Evolutionary conservation across 805 yeast genomes (phyloP), one percentile per base, ranked within the genome.

Genomic region (Ogataea minuta): DNA sequence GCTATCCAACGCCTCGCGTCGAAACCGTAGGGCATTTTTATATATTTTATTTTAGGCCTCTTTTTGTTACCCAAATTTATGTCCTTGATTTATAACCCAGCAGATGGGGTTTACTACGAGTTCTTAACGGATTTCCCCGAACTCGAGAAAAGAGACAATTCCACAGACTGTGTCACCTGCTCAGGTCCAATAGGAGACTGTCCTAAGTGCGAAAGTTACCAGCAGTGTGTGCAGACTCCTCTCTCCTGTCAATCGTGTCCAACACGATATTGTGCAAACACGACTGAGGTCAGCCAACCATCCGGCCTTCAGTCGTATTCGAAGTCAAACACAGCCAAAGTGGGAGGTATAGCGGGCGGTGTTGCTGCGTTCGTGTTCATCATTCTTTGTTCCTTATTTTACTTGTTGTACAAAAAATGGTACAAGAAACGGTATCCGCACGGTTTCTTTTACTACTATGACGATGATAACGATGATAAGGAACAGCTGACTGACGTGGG

Each of bases 321-420:
- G 8, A 19, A 19, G 21, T 19, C 19, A 11, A 37, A 29, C 24
- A 31, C 52, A 15, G 54, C 64, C 8, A 56, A 68, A 34, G 59
- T 69, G 13, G 82, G 87, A 5, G 86, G 80, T 6, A 72, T 82
- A 14, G 84, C 81, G 0, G 91, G 89, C 15, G 90, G 89, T 17
- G 79, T 81, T 1, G 72, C 79, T 2, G 90, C 85, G 13, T 81
- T 84, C 12, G 68, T 64, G 2, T 49, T 76, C 1, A 43, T 74
- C 4, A 53, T 69, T 1, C 53, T 62, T 9, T 48, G 67, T 2
- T 45, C 66, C 19, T 49, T 66, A 16, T 64, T 71, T 45, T 68
- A 55, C 34, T 56, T 70, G 19, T 65, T 72, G 41, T 66, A 70
- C 46, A 67, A 59, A 47, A 68, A 63, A 51, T 71, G 72, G 67